phyloP scores from a whole-genome alignment of 108 stramenopile species.

The Cyclotella kingstonii region DNA sequence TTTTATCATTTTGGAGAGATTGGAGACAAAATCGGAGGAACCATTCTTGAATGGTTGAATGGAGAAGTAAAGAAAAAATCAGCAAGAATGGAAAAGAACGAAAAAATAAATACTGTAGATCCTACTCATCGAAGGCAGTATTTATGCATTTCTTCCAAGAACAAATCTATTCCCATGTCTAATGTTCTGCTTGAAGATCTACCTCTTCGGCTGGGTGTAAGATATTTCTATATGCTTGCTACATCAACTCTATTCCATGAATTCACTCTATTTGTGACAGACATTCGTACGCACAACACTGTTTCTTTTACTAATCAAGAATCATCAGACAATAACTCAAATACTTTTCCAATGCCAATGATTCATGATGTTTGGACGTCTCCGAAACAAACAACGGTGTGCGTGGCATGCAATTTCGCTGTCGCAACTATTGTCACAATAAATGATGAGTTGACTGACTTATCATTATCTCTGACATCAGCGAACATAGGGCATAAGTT shows the following conservation, averaged over 20 bases:
- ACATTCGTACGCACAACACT: conserved; percentile 17
- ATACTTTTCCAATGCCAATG: conserved; percentile 4
- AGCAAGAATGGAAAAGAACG: not conserved
- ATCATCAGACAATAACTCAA: not conserved
- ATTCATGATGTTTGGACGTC: conserved; percentile 35
- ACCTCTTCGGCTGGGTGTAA: conserved; percentile 58
- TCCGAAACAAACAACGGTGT: conserved; percentile 1
- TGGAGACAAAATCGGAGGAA: conserved; percentile 11
- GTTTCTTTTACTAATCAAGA: not conserved
- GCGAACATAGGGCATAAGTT: not conserved
- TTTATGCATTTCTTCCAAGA: conserved; percentile 25
- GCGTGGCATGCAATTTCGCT: conserved; percentile 28
- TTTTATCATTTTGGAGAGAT: conserved; percentile 64
- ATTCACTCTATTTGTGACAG: conserved; percentile 38
- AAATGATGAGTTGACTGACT: conserved; percentile 21
- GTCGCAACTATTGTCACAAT: conserved; percentile 28
- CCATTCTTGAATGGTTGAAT: conserved; percentile 31
- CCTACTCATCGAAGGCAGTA: conserved; percentile 24
- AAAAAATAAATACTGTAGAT: not conserved
- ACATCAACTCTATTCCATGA: conserved; percentile 12
- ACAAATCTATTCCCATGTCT: conserved; percentile 44
- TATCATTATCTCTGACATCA: not conserved
- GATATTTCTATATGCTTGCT: conserved; percentile 61
- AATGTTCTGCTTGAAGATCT: conserved; percentile 50
- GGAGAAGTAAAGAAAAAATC: not conserved